Conservation (phyloP, 2,329 filamentous ascomycete species). For the Tricladium varicosporioides region DNA sequence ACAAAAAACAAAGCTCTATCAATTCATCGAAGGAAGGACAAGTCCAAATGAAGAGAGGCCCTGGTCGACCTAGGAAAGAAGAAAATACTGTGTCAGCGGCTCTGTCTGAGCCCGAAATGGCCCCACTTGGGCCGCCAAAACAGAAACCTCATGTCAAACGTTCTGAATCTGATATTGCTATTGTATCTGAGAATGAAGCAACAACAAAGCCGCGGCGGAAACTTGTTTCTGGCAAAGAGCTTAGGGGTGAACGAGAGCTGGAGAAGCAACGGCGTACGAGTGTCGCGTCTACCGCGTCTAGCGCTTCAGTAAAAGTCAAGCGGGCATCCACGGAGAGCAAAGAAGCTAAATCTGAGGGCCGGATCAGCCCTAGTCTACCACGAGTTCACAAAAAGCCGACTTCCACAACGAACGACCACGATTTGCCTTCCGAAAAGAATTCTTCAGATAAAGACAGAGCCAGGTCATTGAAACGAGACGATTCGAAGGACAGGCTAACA, state of each 20-base stretch:
- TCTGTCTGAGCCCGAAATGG: conserved; percentile 29
- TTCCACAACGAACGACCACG: conserved; percentile 20
- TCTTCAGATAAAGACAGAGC: conserved; percentile 45
- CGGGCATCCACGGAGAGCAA: conserved; percentile 38
- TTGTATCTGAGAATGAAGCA: conserved; percentile 46
- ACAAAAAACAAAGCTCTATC: conserved; percentile 18
- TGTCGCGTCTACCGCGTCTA: conserved; percentile 54
- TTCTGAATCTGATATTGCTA: conserved; percentile 52
- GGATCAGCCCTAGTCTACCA: conserved; percentile 22
- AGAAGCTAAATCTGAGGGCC: conserved; percentile 51
- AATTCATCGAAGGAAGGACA: conserved; percentile 24
- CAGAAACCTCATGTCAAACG: conserved; percentile 49
- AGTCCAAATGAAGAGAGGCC: conserved; percentile 39
- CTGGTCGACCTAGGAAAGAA: conserved; percentile 55
- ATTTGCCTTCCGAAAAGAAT: conserved; percentile 24
- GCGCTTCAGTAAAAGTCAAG: conserved; percentile 49
- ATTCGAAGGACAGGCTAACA: conserved; percentile 54
- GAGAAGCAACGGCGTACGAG: conserved; percentile 53
- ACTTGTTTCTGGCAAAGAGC: conserved; percentile 60
- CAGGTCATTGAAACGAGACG: conserved; percentile 60
- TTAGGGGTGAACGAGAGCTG: conserved; percentile 56
- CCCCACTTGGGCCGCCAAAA: conserved; percentile 41
- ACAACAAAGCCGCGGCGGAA: conserved; percentile 59
- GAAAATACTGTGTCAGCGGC: conserved; percentile 17
- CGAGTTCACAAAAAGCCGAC: conserved; percentile 18